Evolutionary conservation across 768 basidiomycete genomes (phyloP).

Genomic region (Myochromella boudieri): DNA sequence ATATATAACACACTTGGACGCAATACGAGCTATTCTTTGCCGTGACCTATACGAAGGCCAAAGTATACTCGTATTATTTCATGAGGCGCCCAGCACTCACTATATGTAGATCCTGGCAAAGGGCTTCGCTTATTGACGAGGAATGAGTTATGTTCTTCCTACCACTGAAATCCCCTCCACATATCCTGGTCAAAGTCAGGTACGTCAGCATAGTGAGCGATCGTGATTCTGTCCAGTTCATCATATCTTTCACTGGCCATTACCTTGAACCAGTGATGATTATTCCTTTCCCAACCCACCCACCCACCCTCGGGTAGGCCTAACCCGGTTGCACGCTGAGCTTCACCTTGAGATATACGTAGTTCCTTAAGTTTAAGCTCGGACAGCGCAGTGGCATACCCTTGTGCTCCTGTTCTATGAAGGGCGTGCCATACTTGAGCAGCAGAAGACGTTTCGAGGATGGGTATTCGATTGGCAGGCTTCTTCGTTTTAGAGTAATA

Average conservation of each 20-base stretch:
- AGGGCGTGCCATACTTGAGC: not conserved
- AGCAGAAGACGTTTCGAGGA: not conserved
- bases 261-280: not conserved
- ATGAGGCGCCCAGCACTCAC: no score
- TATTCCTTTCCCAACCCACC: not conserved
- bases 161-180: not conserved
- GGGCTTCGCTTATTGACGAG: no score
- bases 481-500: not conserved
- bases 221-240: not conserved
- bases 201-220: not conserved
- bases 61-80: no score
- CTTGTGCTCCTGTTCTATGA: not conserved
- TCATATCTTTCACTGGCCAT: not conserved
- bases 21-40: no score
- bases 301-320: not conserved
- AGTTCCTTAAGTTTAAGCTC: not conserved
- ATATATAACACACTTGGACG: no score
- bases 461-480: not conserved
- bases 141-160: no score
- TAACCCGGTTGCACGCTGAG: not conserved
- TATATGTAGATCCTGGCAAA: no score
- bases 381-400: not conserved
- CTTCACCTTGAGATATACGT: not conserved
- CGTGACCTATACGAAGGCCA: no score
- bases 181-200: not conserved